A percentile compares a stretch with the other conserved stretches of the same genome.
Conservation (phyloP, 2,329 filamentous ascomycete genomes). For the Colletotrichum phormii region DNA sequence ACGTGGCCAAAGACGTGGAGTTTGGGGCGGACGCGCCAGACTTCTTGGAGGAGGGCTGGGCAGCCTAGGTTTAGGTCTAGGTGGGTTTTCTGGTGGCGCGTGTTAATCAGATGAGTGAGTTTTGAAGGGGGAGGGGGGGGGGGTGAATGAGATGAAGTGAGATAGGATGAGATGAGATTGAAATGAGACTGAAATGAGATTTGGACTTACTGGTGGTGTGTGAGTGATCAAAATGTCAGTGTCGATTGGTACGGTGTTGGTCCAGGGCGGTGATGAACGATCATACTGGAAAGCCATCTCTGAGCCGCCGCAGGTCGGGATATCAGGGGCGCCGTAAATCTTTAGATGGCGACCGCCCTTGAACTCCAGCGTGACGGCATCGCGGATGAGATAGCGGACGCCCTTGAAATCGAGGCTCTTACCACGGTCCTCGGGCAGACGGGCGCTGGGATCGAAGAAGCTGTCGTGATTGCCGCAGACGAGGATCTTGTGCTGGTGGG, state of each 20-base stretch:
- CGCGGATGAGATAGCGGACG: constrained; percentile 82
- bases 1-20: constrained; percentile 90
- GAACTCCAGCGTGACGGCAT: constrained; percentile 72
- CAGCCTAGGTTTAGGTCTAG: constrained; percentile 78
- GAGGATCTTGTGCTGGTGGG: constrained; percentile 83
- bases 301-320: constrained; percentile 78
- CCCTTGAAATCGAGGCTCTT: constrained; percentile 72
- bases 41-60: constrained; percentile 75
- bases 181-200: background rate
- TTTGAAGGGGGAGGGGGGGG: no score
- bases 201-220: constrained; percentile 71
- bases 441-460: constrained; percentile 79
- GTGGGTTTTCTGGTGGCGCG: constrained; percentile 67
- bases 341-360: constrained; percentile 69
- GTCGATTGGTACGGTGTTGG: constrained; percentile 74
- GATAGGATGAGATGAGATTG: background rate
- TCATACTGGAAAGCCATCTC: constrained; percentile 85
- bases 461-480: constrained; percentile 92
- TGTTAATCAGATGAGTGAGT: constrained; percentile 3
- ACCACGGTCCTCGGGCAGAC: constrained; percentile 66
- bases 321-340: constrained; percentile 85
- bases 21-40: constrained; percentile 78
- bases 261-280: constrained; percentile 75
- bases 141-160: no score
- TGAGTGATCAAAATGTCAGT: constrained; percentile 87